phyloP scores from a whole-genome alignment of 1,284 basidiomycete species.

The Boletus semigastroideus region DNA sequence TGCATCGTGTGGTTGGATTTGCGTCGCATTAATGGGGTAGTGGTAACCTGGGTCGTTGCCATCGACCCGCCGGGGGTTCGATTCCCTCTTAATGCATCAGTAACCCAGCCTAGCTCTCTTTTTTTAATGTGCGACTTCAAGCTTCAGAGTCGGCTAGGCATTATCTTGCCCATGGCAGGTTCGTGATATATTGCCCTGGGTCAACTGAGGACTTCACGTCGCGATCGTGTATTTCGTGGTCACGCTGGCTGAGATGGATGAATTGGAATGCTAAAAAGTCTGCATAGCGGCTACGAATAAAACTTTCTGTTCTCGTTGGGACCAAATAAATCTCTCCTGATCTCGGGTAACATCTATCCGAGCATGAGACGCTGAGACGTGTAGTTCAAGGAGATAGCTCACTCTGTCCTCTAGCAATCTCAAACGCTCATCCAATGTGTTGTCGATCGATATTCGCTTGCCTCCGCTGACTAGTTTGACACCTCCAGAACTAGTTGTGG shows the following conservation, averaged over 20 bases:
- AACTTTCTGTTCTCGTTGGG: slow-evolving; percentile 86
- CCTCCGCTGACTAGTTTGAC: slow-evolving; percentile 73
- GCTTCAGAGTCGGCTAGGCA: too few relatives aligned
- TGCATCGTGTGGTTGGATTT: not conserved
- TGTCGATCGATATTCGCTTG: slow-evolving; percentile 84
- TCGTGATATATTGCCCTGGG: not conserved
- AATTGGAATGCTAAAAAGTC: not conserved
- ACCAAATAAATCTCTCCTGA: slow-evolving; percentile 83
- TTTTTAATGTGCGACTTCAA: too few relatives aligned
- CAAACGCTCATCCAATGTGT: slow-evolving; percentile 88
- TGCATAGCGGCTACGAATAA: slow-evolving; percentile 48
- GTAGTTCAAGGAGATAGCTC: slow-evolving; percentile 25
- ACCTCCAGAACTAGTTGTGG: slow-evolving; percentile 65
- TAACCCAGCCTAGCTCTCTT: too few relatives aligned
- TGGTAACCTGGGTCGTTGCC: slow-evolving; percentile 39
- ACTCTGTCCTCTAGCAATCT: slow-evolving; percentile 87
- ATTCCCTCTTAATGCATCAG: slow-evolving; percentile 19
- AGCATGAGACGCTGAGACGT: slow-evolving; percentile 1
- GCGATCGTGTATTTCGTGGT: not conserved
- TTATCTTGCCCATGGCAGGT: not conserved
- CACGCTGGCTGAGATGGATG: not conserved
- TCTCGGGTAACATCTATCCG: slow-evolving; percentile 86
- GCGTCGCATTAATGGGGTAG: slow-evolving; percentile 37
- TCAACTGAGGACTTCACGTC: not conserved
- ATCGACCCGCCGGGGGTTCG: slow-evolving; percentile 56